Evolutionary conservation across 305 asterid species (phyloP), one percentile per base, ranked within the genome.

Genomic region (Fraxinus platypoda): DNA sequence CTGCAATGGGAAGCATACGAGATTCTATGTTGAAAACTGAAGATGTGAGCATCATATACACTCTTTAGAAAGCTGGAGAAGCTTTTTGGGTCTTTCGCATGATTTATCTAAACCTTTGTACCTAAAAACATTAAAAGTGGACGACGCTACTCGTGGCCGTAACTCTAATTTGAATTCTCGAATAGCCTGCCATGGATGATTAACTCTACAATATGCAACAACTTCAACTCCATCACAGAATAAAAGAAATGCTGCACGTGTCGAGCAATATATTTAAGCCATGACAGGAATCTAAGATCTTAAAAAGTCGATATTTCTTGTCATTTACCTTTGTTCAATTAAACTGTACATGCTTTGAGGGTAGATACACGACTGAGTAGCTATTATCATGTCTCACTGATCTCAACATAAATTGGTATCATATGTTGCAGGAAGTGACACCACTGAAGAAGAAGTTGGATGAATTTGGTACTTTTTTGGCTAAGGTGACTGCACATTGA

Each of bases 1-100:
- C 99, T 84, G 99, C 99, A 80, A 96, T 96, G 99, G 99, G 99
- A 79, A 94, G 92, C 91, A 96, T 96, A 86, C 98, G 98, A 4
- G 99, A 96, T 85, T 93, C 98, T 82, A 96, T 96, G 98, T 84
- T 94, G 88, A 94, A 87, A 82, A 91, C 99, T 28, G 99, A 96
- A 89, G 98, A 94, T 84, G 99, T 96, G 87, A 88, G 95, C 81
- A 77, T 75, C 76, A 70, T 84, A 8, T 78, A 57, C 38, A 37
- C 73, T 73, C 78, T 31, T 72, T 82, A 79, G 31, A 75, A 75
- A 80, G 34, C 41, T 74, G 78, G 46, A 75, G 81, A 82, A 70
- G 71, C 70, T 78, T 52, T 84, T 85, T 88, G 76, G 76, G 79
- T 76, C 77, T 78, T 74, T 75, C 19, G 23, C 64, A 34, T 37